Evolutionary conservation across 179 eudicot genomes (phyloP).

Genomic region (Corrigiola litoralis): DNA sequence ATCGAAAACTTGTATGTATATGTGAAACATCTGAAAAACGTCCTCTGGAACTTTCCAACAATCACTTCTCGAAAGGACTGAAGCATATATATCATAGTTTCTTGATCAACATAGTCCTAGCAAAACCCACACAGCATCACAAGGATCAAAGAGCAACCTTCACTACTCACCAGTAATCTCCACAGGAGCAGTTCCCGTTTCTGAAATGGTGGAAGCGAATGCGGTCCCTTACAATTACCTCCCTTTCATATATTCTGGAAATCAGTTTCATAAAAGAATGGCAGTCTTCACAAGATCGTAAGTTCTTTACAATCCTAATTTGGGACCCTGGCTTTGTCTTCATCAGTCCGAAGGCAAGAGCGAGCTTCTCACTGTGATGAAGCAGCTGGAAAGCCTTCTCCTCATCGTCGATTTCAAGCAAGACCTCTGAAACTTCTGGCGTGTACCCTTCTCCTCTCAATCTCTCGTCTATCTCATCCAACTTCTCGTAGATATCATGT

Average conservation of each 20-base stretch:
- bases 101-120: too few relatives aligned
- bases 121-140: too few relatives aligned
- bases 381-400: conserved; percentile 40
- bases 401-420: conserved; percentile 38
- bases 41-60: too few relatives aligned
- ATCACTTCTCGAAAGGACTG: too few relatives aligned
- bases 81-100: too few relatives aligned
- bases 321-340: conserved; percentile 27
- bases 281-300: conserved; percentile 42
- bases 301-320: conserved; percentile 38
- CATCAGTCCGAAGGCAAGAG: conserved; percentile 37
- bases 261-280: conserved; percentile 40
- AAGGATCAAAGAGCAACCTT: background rate
- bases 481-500: conserved; percentile 22
- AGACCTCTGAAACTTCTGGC: conserved; percentile 38
- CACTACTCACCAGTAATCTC: conserved; percentile 30
- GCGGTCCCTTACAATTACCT: conserved; percentile 39
- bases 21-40: too few relatives aligned
- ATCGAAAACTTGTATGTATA: too few relatives aligned
- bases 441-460: conserved; percentile 34
- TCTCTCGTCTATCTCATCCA: conserved; percentile 27
- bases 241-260: conserved; percentile 32
- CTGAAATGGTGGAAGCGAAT: conserved; percentile 43
- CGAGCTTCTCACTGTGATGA: conserved; percentile 50
- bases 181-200: conserved; percentile 39